Conservation (phyloP, 2,329 filamentous ascomycete genomes). For the Fusarium verticillioides region DNA sequence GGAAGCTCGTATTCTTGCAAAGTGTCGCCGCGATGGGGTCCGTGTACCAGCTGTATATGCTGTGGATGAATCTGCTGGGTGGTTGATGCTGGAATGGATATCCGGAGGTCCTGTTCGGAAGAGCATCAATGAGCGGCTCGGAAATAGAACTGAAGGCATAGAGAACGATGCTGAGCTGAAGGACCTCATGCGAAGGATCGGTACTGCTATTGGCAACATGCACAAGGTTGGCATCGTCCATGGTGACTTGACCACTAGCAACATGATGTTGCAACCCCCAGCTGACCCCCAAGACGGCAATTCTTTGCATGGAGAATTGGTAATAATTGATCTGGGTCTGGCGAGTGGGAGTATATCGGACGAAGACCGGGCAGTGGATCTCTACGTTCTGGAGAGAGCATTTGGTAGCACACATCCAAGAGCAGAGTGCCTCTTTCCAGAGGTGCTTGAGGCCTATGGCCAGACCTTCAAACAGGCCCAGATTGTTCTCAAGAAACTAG, state of each 20-base stretch:
- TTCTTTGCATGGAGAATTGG: constrained; percentile 75
- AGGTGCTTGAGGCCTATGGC: constrained; percentile 79
- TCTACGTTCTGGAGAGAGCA: constrained; percentile 94
- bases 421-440: constrained; percentile 79
- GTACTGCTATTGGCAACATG: constrained; percentile 76
- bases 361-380: constrained; percentile 93
- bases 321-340: constrained; percentile 94
- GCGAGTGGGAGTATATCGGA: constrained; percentile 83
- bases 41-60: constrained; percentile 84
- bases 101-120: constrained; percentile 76
- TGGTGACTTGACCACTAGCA: constrained; percentile 96
- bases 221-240: constrained; percentile 90
- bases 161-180: constrained; percentile 64
- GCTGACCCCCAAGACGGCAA: constrained; percentile 37
- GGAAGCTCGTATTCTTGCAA: constrained; percentile 86
- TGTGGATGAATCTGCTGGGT: constrained; percentile 71
- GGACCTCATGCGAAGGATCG: constrained; percentile 76
- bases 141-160: constrained; percentile 53
- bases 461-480: constrained; percentile 79
- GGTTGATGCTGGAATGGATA: constrained; percentile 89
- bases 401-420: constrained; percentile 95
- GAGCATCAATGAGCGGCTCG: constrained; percentile 76
- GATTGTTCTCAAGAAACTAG: constrained; percentile 81
- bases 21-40: constrained; percentile 82
- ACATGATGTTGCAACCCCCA: constrained; percentile 80